phyloP scores from a whole-genome alignment of 768 basidiomycete species.

The Hericium erinaceus region DNA sequence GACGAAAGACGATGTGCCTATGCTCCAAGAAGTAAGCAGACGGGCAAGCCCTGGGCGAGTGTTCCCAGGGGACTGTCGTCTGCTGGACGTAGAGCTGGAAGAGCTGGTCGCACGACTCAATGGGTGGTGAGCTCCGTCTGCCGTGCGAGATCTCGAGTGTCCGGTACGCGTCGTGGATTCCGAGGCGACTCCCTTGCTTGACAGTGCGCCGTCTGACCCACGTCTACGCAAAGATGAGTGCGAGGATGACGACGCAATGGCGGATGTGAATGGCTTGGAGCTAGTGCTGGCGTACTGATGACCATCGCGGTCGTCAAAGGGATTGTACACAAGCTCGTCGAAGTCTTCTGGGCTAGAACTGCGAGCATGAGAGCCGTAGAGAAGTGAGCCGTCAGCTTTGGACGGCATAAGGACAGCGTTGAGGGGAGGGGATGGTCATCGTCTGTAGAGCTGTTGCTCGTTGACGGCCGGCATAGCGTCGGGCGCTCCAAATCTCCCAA shows the following conservation, averaged over 20 bases:
- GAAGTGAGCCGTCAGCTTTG: constrained; percentile 4
- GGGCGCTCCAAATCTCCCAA: not conserved
- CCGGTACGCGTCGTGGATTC: not conserved
- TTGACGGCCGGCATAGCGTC: not conserved
- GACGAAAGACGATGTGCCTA: not conserved
- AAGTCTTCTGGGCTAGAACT: not conserved
- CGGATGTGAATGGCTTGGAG: constrained; percentile 12
- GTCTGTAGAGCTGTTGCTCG: not conserved
- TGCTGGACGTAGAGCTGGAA: not conserved
- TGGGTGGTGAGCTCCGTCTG: constrained; percentile 9
- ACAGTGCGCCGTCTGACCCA: constrained; percentile 20
- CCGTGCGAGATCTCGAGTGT: constrained; percentile 18
- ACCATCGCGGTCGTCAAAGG: not conserved
- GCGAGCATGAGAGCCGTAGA: not conserved
- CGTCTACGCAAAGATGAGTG: constrained; percentile 14
- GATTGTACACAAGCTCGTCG: not conserved
- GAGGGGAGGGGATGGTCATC: not conserved
- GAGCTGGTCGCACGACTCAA: constrained; percentile 9
- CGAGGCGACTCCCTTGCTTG: constrained; percentile 15
- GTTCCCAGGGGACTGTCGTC: constrained; percentile 2
- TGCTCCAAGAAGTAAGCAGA: constrained; percentile 2
- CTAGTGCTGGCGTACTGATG: not conserved
- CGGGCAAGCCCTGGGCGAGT: constrained; percentile 11
- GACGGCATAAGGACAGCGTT: constrained; percentile 5
- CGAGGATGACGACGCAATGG: constrained; percentile 1